phyloP scores from a whole-genome alignment of 257 asterid species.

The Forsythia suspensa region DNA sequence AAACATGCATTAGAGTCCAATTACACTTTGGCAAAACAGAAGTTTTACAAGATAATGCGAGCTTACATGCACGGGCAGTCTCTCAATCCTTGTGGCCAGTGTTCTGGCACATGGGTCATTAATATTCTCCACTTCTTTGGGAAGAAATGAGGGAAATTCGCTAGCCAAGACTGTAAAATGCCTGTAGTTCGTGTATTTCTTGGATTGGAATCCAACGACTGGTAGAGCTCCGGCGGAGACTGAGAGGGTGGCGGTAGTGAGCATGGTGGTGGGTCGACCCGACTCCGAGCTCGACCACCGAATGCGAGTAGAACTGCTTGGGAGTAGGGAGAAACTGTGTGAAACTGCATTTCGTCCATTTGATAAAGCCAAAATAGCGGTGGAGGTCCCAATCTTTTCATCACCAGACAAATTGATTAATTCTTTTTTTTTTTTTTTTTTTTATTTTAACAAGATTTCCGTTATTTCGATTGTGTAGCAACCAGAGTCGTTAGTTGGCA shows the following conservation, averaged over 20 bases:
- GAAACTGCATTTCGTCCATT: not conserved
- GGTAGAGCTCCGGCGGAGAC: slow-evolving; percentile 25
- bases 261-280: slow-evolving; percentile 30
- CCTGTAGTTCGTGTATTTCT: slow-evolving; percentile 13
- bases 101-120: slow-evolving; percentile 70
- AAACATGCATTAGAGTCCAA: not conserved
- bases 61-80: slow-evolving; percentile 64
- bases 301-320: not conserved
- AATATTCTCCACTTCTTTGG: slow-evolving; percentile 44
- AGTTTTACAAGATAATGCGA: not conserved
- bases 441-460: too few species aligned
- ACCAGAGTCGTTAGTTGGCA: too few species aligned
- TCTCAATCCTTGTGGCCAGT: slow-evolving; percentile 71
- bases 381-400: not conserved
- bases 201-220: slow-evolving; percentile 22
- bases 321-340: not conserved
- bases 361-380: not conserved
- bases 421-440: too few species aligned
- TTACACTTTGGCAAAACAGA: slow-evolving; percentile 1
- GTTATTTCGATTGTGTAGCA: too few species aligned
- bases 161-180: slow-evolving; percentile 31
- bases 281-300: slow-evolving; percentile 7
- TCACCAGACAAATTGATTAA: not conserved
- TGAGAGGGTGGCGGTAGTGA: slow-evolving; percentile 19
- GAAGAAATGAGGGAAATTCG: slow-evolving; percentile 47